Conservation (phyloP, 176 grass and related monocot species). For the Oropetium thomaeum region DNA sequence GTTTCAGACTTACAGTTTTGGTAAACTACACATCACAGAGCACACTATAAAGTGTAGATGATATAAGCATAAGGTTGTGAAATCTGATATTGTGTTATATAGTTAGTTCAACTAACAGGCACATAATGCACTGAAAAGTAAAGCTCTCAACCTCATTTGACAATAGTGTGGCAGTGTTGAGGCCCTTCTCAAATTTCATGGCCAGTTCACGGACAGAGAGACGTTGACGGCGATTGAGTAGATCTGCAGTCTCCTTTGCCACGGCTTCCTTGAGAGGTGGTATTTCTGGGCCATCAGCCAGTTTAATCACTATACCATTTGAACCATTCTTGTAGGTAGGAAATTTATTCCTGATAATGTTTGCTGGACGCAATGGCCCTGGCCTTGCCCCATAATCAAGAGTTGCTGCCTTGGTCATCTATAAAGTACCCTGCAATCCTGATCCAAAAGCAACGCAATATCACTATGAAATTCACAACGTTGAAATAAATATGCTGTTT, state of each 20-base stretch:
- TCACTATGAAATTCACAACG: constrained; percentile 1
- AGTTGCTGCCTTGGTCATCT: constrained; percentile 50
- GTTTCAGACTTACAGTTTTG: background rate
- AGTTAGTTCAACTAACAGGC: constrained; percentile 6
- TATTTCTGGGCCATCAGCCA: constrained; percentile 44
- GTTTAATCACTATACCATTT: constrained; percentile 58
- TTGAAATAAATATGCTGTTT: background rate
- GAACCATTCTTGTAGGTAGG: constrained; percentile 66
- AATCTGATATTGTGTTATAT: background rate
- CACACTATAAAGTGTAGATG: background rate
- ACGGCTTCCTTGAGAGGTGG: constrained; percentile 60
- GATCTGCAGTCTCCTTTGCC: constrained; percentile 66
- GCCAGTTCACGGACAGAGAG: constrained; percentile 82
- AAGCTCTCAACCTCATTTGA: constrained; percentile 64
- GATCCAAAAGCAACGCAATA: constrained; percentile 14
- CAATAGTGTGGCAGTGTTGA: constrained; percentile 63
- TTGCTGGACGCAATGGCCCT: constrained; percentile 48
- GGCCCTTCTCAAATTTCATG: constrained; percentile 91
- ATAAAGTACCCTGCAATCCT: constrained; percentile 14
- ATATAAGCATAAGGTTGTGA: background rate
- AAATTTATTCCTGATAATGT: constrained; percentile 60
- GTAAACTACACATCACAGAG: background rate
- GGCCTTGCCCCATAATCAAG: constrained; percentile 52
- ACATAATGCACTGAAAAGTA: constrained; percentile 3
- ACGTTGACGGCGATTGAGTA: constrained; percentile 56